Conservation (phyloP, 805 yeast species). For the Starmerella tilneyi region DNA sequence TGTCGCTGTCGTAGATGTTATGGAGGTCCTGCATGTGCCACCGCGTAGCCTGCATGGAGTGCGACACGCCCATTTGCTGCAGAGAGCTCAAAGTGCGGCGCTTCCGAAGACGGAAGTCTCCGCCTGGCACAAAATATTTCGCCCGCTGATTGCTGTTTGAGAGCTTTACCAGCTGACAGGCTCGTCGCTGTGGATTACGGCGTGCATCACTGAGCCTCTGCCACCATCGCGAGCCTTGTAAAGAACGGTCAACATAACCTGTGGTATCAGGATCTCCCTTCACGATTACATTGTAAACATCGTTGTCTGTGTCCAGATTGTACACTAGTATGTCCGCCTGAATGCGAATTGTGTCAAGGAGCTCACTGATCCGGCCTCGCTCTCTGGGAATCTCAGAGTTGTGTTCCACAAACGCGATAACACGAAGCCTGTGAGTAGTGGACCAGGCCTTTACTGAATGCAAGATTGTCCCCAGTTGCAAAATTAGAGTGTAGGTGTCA, state of each 20-base stretch:
- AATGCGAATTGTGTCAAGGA: conserved; percentile 70
- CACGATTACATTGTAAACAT: conserved; percentile 64
- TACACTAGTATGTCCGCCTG: conserved; percentile 70
- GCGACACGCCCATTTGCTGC: conserved; percentile 67
- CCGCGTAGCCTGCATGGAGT: conserved; percentile 48
- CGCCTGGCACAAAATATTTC: conserved; percentile 22
- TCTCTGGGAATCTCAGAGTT: conserved; percentile 64
- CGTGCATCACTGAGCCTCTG: conserved; percentile 53
- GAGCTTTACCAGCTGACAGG: not conserved
- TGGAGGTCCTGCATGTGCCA: conserved; percentile 14
- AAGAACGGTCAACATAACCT: conserved; percentile 40
- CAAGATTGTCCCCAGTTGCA: conserved; percentile 87
- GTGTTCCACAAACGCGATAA: conserved; percentile 82
- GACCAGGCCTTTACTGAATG: conserved; percentile 93
- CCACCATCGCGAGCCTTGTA: conserved; percentile 83
- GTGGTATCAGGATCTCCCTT: conserved; percentile 46
- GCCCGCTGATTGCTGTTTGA: conserved; percentile 12
- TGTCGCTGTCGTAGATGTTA: conserved; percentile 21
- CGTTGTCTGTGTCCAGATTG: conserved; percentile 50
- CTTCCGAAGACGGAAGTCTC: conserved; percentile 15
- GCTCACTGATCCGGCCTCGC: conserved; percentile 44
- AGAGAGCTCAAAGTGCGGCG: conserved; percentile 45
- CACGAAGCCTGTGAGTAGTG: conserved; percentile 58
- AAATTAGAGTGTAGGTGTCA: conserved; percentile 87
- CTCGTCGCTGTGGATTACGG: not conserved